Base-by-base conservation (phyloP, 2,329 filamentous ascomycete genomes). In the Colletotrichum scovillei region DNA sequence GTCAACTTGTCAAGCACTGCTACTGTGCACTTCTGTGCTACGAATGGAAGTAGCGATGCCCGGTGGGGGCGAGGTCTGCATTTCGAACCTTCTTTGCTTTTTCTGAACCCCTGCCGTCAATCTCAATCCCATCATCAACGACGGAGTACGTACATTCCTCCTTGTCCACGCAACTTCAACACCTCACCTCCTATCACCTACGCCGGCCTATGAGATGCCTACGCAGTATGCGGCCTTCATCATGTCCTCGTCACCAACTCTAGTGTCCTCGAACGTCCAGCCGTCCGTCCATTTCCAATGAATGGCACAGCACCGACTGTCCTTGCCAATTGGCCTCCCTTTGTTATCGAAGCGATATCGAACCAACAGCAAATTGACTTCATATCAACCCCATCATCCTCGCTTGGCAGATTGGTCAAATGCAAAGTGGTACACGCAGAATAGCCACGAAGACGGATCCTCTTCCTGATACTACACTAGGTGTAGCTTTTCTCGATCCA, bases 41-140 rank as follows among this genome's bases (percentile, higher is more conserved):
- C 38, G 38, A 42, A 42, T 42, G 38, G 38, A 19, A 19, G 38
- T 24, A 63, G 35, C 19, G 67, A 64, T 63, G 57, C 30, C 24
- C 26, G 46, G 60, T 62, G 70, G 70, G 70, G 67, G 67, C 60
- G 24, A 55, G 38, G 19, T 66, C 38, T 19, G 52, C 24, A 42
- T 30, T 73, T 71, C 49, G 46, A 66, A 62, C 67, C 53, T 57
- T 73, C 55, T 70, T 73, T 73, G 53, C 70, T 70, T 59, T 52
- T 73, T 70, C 28, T 66, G 22, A 16, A 57, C 60, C 66, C 56
- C 59, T 69, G 69, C 22, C 26, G 35, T n/a, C 24, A 22, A 55
- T 67, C 46, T 49, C 24, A n/a, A 32, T 60, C 35, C 42, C 55
- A 22, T 28, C 22, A 53, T 19, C 42, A 53, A 42, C 6, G 8